Evolutionary conservation across 2,329 filamentous ascomycete species (phyloP).

Genomic region (Pestalotiopsis sp.): DNA sequence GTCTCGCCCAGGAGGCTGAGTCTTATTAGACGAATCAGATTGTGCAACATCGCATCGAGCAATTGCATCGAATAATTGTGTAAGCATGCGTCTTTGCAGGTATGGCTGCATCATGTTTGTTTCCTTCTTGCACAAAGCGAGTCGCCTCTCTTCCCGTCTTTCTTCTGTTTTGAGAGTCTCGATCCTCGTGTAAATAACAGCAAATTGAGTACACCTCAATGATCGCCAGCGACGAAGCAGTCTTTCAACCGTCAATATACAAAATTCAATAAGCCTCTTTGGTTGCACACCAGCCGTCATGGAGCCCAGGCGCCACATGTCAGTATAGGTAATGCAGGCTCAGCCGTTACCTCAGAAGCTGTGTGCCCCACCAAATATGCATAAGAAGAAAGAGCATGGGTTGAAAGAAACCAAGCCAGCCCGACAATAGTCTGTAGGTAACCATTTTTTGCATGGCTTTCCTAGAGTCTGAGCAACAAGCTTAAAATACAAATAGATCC

Average conservation of each 20-base stretch:
- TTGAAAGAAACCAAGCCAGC: background rate
- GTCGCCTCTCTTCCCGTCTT: background rate
- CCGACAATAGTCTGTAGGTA: background rate
- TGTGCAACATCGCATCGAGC: background rate
- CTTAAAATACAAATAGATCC: background rate
- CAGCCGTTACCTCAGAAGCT: background rate
- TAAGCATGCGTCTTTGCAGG: background rate
- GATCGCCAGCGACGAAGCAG: background rate
- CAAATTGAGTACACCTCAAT: background rate
- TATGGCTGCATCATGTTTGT: background rate
- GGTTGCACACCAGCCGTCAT: background rate
- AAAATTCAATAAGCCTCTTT: background rate
- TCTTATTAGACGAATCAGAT: slow-evolving; percentile 1
- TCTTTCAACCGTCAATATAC: background rate
- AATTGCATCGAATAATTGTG: background rate
- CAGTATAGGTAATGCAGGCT: background rate
- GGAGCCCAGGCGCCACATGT: background rate
- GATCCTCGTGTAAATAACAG: background rate
- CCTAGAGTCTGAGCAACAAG: background rate
- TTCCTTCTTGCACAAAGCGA: background rate
- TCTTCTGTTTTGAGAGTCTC: background rate
- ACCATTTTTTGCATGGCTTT: background rate
- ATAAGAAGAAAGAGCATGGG: background rate
- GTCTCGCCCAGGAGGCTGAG: background rate
- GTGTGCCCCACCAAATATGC: background rate